Evolutionary conservation across 768 basidiomycete genomes (phyloP).

Genomic region (Cubamyces lactineus): DNA sequence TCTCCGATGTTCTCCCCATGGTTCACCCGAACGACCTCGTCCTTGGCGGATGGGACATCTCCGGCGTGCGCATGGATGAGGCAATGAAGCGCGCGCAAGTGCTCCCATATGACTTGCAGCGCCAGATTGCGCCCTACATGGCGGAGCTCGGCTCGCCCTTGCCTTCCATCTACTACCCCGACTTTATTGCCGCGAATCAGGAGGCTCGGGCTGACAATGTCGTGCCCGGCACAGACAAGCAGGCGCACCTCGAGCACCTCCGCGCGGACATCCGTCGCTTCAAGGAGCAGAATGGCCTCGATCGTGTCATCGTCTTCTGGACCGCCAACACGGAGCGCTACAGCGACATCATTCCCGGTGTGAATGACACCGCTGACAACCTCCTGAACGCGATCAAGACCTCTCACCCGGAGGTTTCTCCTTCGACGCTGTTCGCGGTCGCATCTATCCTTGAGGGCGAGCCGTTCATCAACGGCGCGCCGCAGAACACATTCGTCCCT

Average conservation of each 20-base stretch:
- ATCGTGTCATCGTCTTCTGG: constrained; percentile 95
- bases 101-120: constrained; percentile 95
- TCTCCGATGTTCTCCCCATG: constrained; percentile 94
- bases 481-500: constrained; percentile 98
- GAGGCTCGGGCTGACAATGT: constrained; percentile 95
- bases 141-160: constrained; percentile 78
- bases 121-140: constrained; percentile 90
- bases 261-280: constrained; percentile 93
- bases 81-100: constrained; percentile 95
- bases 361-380: constrained; percentile 93
- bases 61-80: constrained; percentile 78
- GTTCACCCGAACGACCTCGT: constrained; percentile 98
- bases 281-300: constrained; percentile 83
- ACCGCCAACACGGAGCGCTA: constrained; percentile 99
- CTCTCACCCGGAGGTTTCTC: constrained; percentile 94
- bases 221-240: constrained; percentile 84
- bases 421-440: constrained; percentile 94
- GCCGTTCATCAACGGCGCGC: constrained; percentile 98
- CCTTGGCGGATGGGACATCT: constrained; percentile 99
- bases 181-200: constrained; percentile 98
- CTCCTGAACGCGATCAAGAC: constrained; percentile 78
- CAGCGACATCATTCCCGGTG: constrained; percentile 89
- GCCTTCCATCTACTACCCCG: constrained; percentile 95
- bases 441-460: constrained; percentile 93
- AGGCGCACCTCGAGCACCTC: constrained; percentile 87